Conservation (phyloP, 768 basidiomycete genomes). For the Cystobasidium ongulense region DNA sequence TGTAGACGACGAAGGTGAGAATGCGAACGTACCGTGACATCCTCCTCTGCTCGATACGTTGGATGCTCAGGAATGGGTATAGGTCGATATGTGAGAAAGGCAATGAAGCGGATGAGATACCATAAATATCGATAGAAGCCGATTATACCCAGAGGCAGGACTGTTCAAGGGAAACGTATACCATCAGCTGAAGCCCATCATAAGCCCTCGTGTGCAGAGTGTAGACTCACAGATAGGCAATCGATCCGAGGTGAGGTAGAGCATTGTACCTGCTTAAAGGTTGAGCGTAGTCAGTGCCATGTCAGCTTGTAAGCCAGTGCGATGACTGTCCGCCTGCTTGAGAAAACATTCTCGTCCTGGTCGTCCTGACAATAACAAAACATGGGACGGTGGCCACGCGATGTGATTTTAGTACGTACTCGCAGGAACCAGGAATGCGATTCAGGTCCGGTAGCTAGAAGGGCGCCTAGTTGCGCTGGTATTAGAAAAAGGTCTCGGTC, state of each 20-base stretch:
- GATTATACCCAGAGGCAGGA: constrained; percentile 81
- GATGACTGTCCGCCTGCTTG: neutral
- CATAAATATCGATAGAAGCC: constrained; percentile 91
- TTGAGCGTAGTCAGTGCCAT: too few relatives aligned
- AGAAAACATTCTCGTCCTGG: neutral
- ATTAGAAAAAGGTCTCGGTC: neutral
- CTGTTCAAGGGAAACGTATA: constrained; percentile 49
- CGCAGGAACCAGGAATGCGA: neutral
- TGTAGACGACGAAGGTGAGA: neutral
- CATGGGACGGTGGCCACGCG: neutral
- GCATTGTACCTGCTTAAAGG: constrained; percentile 49
- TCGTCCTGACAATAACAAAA: too few relatives aligned
- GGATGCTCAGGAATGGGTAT: constrained; percentile 82
- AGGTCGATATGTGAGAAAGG: constrained; percentile 73
- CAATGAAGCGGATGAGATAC: constrained; percentile 76
- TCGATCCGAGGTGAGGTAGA: constrained; percentile 81
- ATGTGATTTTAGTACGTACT: too few relatives aligned
- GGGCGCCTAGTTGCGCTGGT: neutral
- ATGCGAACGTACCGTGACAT: constrained; percentile 57
- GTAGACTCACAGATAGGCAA: constrained; percentile 74
- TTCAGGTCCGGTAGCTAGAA: neutral
- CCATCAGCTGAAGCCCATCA: neutral
- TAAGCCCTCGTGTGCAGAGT: neutral
- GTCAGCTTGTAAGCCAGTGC: too few relatives aligned
- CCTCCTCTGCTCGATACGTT: constrained; percentile 78